A percentile compares a stretch with the other conserved stretches of the same genome.
Conservation (phyloP, 1,284 basidiomycete species). For the Moesziomyces parantarcticus region DNA sequence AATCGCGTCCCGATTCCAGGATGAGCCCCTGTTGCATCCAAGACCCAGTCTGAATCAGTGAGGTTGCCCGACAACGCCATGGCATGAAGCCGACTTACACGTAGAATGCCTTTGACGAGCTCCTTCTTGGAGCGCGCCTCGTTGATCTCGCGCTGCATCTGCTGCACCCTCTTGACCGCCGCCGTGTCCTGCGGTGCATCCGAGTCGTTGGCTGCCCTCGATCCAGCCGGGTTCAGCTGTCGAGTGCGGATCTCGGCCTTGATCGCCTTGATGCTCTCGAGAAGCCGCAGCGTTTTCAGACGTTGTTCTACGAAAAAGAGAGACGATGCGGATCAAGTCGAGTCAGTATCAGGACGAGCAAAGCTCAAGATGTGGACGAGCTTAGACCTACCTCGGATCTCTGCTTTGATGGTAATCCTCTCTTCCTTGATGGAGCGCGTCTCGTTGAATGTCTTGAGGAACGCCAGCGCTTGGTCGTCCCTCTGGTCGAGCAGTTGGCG, state of each 20-base stretch:
- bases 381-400: conserved; percentile 25
- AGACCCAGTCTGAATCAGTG: not conserved
- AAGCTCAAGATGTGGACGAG: no score
- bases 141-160: conserved; percentile 37
- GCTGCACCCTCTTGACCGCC: conserved; percentile 28
- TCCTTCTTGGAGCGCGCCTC: conserved; percentile 47
- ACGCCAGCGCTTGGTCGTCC: conserved; percentile 46
- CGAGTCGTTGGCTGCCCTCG: conserved; percentile 9
- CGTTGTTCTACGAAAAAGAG: conserved; percentile 16
- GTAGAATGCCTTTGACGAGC: conserved; percentile 46
- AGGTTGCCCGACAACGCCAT: not conserved
- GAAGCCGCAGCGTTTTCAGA: conserved; percentile 25
- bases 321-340: no score
- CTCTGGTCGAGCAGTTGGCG: conserved; percentile 37
- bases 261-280: conserved; percentile 35
- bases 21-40: conserved; percentile 28
- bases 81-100: conserved; percentile 25
- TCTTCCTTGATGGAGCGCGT: conserved; percentile 24
- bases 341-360: not conserved
- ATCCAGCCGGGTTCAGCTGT: conserved; percentile 26
- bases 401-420: conserved; percentile 20
- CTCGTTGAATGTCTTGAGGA: conserved; percentile 35
- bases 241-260: conserved; percentile 39
- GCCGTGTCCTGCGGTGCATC: conserved; percentile 33
- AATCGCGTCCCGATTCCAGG: conserved; percentile 48